Conservation (phyloP, 441 rosid genomes). For the Corymbia calophylla region DNA sequence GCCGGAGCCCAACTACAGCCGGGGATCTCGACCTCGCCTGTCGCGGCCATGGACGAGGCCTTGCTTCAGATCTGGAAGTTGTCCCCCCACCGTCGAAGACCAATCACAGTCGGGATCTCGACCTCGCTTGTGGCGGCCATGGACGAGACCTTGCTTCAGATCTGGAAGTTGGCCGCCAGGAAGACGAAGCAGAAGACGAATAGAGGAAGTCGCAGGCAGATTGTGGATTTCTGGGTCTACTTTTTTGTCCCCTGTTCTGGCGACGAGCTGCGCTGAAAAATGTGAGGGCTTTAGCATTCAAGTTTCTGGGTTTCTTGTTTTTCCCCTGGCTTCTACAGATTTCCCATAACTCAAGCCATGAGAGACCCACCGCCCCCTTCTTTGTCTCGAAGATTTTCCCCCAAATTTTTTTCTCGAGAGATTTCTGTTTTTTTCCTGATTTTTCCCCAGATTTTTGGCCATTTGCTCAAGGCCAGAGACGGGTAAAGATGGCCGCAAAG, state of each 20-base stretch:
- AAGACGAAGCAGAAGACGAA: too few relatives aligned
- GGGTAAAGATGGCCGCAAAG: neutral
- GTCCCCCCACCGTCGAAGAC: too few relatives aligned
- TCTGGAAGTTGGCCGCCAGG: too few relatives aligned
- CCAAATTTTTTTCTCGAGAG: neutral
- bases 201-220: too few relatives aligned
- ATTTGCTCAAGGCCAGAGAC: neutral
- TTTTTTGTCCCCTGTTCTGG: too few relatives aligned
- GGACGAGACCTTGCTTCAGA: too few relatives aligned
- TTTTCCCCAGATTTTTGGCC: neutral
- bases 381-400: neutral
- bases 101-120: too few relatives aligned
- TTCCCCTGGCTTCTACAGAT: neutral
- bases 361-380: neutral
- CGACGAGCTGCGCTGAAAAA: neutral
- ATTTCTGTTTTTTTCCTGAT: too few relatives aligned
- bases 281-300: neutral
- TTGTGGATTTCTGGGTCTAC: too few relatives aligned
- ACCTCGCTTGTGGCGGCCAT: neutral
- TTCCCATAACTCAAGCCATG: neutral
- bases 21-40: neutral
- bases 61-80: too few relatives aligned
- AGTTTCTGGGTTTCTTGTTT: too few relatives aligned
- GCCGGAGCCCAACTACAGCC: neutral
- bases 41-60: too few relatives aligned